phyloP scores from a whole-genome alignment of 768 basidiomycete genomes.

The Boletus patriciae region DNA sequence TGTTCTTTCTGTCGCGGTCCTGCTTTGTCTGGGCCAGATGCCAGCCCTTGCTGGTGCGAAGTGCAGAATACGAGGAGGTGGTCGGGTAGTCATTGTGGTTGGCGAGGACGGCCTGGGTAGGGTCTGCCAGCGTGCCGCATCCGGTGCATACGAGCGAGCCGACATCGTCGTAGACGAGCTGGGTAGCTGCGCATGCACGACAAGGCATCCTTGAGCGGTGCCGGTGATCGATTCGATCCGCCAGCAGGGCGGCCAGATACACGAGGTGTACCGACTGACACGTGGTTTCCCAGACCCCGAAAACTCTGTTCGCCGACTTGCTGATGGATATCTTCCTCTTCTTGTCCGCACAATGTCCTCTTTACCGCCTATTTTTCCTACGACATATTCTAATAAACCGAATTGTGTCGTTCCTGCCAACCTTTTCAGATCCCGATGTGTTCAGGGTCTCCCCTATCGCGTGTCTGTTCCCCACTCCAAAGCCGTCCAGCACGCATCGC shows the following conservation, averaged over 20 bases:
- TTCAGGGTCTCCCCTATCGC: conserved; percentile 24
- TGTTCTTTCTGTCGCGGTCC: conserved; percentile 62
- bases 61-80: conserved; percentile 44
- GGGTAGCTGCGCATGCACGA: conserved; percentile 52
- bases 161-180: conserved; percentile 56
- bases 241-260: no score
- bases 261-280: neutral
- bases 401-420: neutral
- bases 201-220: conserved; percentile 35
- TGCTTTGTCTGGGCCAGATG: conserved; percentile 65
- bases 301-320: conserved; percentile 21
- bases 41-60: conserved; percentile 54
- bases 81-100: conserved; percentile 39
- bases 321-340: neutral
- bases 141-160: conserved; percentile 62
- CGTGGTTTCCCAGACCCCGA: conserved; percentile 19
- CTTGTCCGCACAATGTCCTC: conserved; percentile 10
- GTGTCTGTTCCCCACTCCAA: neutral
- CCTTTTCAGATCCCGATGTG: conserved; percentile 18
- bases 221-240: no score
- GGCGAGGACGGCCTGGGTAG: conserved; percentile 60
- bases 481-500: neutral
- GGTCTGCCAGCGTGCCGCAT: conserved; percentile 72
- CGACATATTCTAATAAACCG: no score
- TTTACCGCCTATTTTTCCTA: conserved; percentile 6